phyloP scores from a whole-genome alignment of 2,329 filamentous ascomycete genomes.

The Fusarium secorum region DNA sequence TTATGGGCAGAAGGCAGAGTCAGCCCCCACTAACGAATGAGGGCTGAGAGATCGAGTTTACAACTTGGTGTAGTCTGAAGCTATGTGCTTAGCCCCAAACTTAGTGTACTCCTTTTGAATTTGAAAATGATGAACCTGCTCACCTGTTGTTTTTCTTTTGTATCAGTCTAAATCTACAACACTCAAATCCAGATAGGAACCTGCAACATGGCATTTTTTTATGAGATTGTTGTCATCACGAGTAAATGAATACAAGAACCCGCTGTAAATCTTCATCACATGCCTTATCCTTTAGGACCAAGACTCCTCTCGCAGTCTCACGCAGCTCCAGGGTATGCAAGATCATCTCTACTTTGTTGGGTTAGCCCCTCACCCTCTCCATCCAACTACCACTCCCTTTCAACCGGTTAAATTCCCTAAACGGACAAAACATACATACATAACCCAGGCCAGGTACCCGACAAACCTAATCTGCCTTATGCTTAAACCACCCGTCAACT shows the following conservation, averaged over 20 bases:
- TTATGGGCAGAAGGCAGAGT: slow-evolving; percentile 1
- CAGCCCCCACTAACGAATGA: neutral
- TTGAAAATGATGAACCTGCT: fast-evolving
- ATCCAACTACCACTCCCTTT: neutral
- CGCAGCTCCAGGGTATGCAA: neutral
- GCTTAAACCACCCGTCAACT: neutral
- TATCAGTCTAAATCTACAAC: fast-evolving
- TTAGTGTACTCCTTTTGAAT: fast-evolving
- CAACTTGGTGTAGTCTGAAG: neutral
- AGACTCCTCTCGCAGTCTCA: fast-evolving
- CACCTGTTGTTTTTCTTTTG: fast-evolving
- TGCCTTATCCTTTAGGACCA: no score
- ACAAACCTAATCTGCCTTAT: neutral
- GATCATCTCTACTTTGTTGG: slow-evolving; percentile 5
- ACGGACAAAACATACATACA: neutral
- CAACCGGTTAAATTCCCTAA: neutral
- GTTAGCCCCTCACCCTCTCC: neutral
- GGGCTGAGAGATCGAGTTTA: neutral
- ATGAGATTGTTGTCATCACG: fast-evolving
- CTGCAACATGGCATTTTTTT: fast-evolving
- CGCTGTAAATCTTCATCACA: neutral
- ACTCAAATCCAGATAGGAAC: neutral
- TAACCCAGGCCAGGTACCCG: neutral
- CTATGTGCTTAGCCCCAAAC: neutral
- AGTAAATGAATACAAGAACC: neutral